Conservation (phyloP, 352 stramenopile species). For the Blastocystis sp. region DNA sequence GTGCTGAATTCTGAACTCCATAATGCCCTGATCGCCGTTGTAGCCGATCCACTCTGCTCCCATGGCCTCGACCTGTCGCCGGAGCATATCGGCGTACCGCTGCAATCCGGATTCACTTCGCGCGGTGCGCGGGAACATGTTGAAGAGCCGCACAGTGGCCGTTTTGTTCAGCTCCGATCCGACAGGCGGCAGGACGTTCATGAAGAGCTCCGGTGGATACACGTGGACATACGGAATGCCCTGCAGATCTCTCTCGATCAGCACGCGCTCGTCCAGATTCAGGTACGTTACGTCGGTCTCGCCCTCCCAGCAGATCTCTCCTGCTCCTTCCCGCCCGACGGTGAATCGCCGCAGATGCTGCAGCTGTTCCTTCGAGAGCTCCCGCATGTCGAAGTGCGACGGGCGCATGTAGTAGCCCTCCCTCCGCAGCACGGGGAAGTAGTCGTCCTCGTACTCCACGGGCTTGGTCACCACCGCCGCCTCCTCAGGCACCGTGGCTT, state of each 20-base stretch:
- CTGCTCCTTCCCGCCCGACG: slow-evolving; percentile 4
- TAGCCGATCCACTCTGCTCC: slow-evolving; percentile 36
- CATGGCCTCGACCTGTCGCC: slow-evolving; percentile 8
- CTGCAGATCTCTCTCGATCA: slow-evolving; percentile 23
- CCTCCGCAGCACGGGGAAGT: slow-evolving; percentile 34
- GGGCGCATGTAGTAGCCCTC: slow-evolving; percentile 27
- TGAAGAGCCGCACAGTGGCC: slow-evolving; percentile 15
- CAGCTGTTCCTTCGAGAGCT: background rate
- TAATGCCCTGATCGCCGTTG: background rate
- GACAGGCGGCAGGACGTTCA: slow-evolving; percentile 3
- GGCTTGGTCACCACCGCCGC: background rate
- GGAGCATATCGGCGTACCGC: background rate
- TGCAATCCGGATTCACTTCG: background rate
- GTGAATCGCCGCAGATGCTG: background rate
- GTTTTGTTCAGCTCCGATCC: slow-evolving; percentile 30
- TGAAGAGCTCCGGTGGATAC: slow-evolving; percentile 19
- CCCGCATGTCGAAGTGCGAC: background rate
- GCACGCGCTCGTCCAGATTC: slow-evolving; percentile 31
- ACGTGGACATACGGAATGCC: slow-evolving; percentile 13
- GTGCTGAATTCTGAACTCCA: slow-evolving; percentile 19
- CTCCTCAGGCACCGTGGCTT: background rate
- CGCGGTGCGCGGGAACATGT: slow-evolving; percentile 3
- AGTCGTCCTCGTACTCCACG: background rate
- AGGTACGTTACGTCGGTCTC: slow-evolving; percentile 11
- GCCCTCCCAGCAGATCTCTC: slow-evolving; percentile 44